Evolutionary conservation across 495 filamentous ascomycete genomes (phyloP).

Genomic region (Annulohypoxylon stygium): DNA sequence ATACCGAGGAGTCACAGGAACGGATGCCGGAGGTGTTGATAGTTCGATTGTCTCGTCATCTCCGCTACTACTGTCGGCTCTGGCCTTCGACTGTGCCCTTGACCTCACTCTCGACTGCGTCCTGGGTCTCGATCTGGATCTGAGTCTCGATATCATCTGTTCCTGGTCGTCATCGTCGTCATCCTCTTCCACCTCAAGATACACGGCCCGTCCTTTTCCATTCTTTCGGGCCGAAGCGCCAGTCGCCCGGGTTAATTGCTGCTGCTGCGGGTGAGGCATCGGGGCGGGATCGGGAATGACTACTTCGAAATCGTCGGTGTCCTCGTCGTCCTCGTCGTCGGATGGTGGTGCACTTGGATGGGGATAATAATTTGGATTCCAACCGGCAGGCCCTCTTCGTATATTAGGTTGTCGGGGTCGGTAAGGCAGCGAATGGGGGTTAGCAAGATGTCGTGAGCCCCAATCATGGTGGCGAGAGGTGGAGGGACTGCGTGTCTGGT

Average conservation of each 20-base stretch:
- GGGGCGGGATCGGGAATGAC: constrained; percentile 41
- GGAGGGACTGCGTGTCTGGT: constrained; percentile 53
- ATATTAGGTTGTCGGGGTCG: constrained; percentile 50
- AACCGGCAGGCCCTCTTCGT: constrained; percentile 49
- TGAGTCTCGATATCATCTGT: constrained; percentile 44
- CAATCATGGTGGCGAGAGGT: constrained; percentile 57
- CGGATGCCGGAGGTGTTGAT: constrained; percentile 57
- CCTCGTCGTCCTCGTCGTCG: constrained; percentile 27
- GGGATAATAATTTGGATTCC: constrained; percentile 43
- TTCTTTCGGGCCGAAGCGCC: constrained; percentile 43
- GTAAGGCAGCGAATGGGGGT: constrained; percentile 59
- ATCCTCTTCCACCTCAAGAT: constrained; percentile 48
- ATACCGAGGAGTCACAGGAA: constrained; percentile 53
- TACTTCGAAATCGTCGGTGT: constrained; percentile 28
- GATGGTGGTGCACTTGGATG: constrained; percentile 41
- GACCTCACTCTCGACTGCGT: constrained; percentile 37
- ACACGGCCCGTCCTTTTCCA: constrained; percentile 44
- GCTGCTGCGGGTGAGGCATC: constrained; percentile 49
- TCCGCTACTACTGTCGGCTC: constrained; percentile 38
- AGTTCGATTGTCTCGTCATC: constrained; percentile 50
- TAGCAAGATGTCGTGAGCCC: constrained; percentile 51
- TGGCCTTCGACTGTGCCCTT: constrained; percentile 25
- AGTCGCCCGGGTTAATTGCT: constrained; percentile 42
- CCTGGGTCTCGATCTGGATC: constrained; percentile 42
- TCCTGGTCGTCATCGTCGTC: constrained; percentile 46